Conservation (phyloP, 1,284 basidiomycete species). For the Golubevia sp. region DNA sequence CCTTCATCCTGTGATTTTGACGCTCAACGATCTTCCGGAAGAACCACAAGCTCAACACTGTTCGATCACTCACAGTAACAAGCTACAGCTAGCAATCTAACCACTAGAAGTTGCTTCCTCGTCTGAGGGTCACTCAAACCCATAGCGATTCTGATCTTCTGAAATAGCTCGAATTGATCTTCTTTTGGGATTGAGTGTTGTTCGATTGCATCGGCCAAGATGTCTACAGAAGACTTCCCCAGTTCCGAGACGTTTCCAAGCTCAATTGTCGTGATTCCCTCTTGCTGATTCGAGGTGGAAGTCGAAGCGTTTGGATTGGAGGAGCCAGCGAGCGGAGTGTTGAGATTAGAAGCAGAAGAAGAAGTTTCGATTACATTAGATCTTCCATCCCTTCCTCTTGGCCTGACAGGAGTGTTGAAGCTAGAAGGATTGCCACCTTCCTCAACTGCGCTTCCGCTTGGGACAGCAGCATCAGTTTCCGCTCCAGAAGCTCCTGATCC, state of each 20-base stretch:
- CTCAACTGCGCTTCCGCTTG: not conserved
- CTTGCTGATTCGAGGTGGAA: constrained; percentile 6
- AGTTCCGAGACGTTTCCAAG: constrained; percentile 40
- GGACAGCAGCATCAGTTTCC: not conserved
- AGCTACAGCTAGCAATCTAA: constrained; percentile 83
- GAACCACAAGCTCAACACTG: not conserved
- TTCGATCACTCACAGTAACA: constrained; percentile 74
- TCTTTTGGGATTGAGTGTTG: constrained; percentile 76
- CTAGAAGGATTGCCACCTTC: no score
- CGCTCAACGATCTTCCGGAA: not conserved
- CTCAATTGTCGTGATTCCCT: constrained; percentile 57
- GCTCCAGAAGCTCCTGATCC: not conserved
- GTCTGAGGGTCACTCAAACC: constrained; percentile 70
- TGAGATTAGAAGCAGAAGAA: constrained; percentile 4
- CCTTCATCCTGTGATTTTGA: no score
- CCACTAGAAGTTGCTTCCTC: constrained; percentile 78
- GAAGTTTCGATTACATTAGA: constrained; percentile 7
- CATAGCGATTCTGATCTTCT: constrained; percentile 80
- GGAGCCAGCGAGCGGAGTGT: not conserved
- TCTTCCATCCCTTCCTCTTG: no score
- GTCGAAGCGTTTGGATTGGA: constrained; percentile 10
- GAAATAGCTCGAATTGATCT: constrained; percentile 87
- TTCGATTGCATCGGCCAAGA: constrained; percentile 76
- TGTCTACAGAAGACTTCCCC: constrained; percentile 37
- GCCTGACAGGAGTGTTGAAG: no score